These are phyloP conservation scores for Mycena vitilis DNA, from an alignment of 768 basidiomycete genomes.

Conservation along the genomic window DNA sequence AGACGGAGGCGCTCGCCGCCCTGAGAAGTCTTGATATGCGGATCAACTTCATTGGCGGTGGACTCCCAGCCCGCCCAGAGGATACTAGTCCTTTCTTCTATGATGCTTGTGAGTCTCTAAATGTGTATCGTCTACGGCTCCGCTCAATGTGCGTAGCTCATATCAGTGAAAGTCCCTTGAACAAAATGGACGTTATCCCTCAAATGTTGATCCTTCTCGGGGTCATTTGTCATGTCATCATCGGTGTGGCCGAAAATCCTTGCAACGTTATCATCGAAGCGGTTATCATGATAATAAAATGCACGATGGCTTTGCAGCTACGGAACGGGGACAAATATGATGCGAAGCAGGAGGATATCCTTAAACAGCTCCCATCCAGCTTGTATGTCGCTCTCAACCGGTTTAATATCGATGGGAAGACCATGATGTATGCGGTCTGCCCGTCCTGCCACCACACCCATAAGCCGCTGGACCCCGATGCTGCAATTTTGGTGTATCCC, in stretches of 20 bases:
- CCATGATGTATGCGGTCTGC: conserved; percentile 15
- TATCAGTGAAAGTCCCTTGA: neutral
- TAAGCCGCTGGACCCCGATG: conserved; percentile 1
- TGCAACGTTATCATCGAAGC: conserved; percentile 18
- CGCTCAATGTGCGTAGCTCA: conserved; percentile 11
- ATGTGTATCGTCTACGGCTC: neutral
- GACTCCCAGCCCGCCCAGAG: too few species aligned
- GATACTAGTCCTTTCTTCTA: neutral
- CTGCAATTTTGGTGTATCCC: conserved; percentile 6
- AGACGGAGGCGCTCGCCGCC: neutral
- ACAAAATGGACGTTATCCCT: conserved; percentile 2
- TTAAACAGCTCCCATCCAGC: conserved; percentile 19
- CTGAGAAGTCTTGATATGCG: neutral
- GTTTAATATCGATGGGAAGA: conserved; percentile 23
- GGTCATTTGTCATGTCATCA: conserved; percentile 18
- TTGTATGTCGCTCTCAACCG: conserved; percentile 13
- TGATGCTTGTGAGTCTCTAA: neutral
- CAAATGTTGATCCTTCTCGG: conserved; percentile 14
- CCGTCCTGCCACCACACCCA: conserved; percentile 23
- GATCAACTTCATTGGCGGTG: too few species aligned
- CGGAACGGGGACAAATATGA: neutral
- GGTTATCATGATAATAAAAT: conserved; percentile 14
- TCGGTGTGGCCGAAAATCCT: conserved; percentile 6
- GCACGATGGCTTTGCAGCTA: conserved; percentile 14
- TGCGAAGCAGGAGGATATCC: conserved; percentile 14